Percentiles rank a stretch among this genome's conserved stretches.
phyloP scores from a whole-genome alignment of 2,329 filamentous ascomycete species.

The Arthrinium phaeospermum region DNA sequence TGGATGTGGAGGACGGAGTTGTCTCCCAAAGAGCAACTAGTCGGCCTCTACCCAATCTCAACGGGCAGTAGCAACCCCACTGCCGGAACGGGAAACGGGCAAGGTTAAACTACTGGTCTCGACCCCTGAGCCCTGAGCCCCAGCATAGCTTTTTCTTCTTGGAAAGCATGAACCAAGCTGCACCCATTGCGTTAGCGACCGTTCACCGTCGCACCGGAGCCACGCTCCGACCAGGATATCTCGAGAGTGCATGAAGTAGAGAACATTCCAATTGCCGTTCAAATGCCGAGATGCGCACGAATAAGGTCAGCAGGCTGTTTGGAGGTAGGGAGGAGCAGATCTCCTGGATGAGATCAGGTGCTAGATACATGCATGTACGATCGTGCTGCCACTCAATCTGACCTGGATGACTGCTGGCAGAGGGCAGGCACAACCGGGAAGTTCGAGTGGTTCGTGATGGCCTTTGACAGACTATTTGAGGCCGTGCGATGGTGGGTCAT shows the following conservation, averaged over 20 bases:
- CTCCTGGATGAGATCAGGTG: not conserved
- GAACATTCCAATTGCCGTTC: not conserved
- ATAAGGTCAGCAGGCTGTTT: not conserved
- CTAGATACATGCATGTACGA: not conserved
- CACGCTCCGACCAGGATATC: not conserved
- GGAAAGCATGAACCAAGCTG: not conserved
- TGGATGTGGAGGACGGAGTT: constrained; percentile 1
- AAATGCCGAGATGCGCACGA: not conserved
- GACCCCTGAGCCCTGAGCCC: not conserved
- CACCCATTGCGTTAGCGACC: not conserved
- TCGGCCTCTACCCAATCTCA: not conserved
- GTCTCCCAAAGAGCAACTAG: not conserved
- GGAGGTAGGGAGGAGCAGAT: not conserved
- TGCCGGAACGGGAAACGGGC: not conserved
- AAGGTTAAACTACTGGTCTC: not conserved
- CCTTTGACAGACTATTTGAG: constrained; percentile 1
- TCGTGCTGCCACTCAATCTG: not conserved
- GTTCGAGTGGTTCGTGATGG: not conserved
- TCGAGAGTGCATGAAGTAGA: not conserved
- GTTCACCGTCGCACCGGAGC: constrained; percentile 1
- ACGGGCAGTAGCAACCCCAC: not conserved
- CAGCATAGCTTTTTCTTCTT: not conserved
- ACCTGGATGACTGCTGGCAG: not conserved
- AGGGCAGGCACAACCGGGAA: not conserved
- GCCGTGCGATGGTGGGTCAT: not conserved